Evolutionary conservation across 345 rosid genomes (phyloP).

Genomic region (Lepidium aucheri): DNA sequence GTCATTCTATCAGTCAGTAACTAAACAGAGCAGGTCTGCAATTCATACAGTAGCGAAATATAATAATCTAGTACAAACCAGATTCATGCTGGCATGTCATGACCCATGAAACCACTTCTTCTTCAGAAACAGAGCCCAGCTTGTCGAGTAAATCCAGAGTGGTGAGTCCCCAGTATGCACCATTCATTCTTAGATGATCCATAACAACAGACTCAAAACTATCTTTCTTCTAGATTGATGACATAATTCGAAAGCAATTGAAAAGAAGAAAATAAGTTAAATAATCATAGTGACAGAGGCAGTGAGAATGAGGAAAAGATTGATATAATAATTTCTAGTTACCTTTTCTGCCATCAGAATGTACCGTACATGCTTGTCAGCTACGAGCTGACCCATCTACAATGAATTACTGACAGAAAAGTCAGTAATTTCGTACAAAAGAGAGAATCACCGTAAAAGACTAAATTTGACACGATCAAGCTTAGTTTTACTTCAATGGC

Average conservation of each 20-base stretch:
- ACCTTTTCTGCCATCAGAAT: slow-evolving; percentile 69
- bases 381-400: slow-evolving; percentile 61
- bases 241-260: background rate
- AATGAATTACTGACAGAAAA: background rate
- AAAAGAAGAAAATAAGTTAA: background rate
- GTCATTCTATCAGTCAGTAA: background rate
- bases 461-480: background rate
- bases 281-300: background rate
- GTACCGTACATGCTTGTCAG: slow-evolving; percentile 56
- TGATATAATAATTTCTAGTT: background rate
- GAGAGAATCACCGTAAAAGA: background rate
- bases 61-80: slow-evolving; percentile 33
- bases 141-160: slow-evolving; percentile 70
- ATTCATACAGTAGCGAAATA: background rate
- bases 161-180: slow-evolving; percentile 88
- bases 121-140: slow-evolving; percentile 45
- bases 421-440: slow-evolving; percentile 1
- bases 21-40: background rate
- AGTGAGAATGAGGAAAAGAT: background rate
- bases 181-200: slow-evolving; percentile 90
- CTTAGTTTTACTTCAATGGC: background rate
- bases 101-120: slow-evolving; percentile 67
- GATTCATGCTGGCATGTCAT: slow-evolving; percentile 75
- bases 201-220: slow-evolving; percentile 79
- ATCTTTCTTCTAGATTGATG: slow-evolving; percentile 49